Evolutionary conservation across 495 filamentous ascomycete genomes (phyloP), one percentile per base, ranked within the genome.

Genomic region (Xanthoparmelia taractica): DNA sequence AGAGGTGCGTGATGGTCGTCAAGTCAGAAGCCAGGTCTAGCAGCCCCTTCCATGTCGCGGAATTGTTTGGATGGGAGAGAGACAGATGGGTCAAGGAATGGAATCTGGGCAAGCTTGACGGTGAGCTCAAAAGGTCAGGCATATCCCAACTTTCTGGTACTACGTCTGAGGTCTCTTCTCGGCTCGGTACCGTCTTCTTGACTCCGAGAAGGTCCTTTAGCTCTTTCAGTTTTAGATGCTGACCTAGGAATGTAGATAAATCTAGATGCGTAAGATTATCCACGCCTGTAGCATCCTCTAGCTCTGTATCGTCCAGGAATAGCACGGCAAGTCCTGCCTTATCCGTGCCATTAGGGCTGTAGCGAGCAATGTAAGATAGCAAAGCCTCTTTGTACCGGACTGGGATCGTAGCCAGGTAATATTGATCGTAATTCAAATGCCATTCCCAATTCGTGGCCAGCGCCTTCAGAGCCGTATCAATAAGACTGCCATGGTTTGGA

Each of bases 381-480:
- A 96, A 67, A 0, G 81, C 69, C 33, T 77, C 69, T 60, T 90
- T 85, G 6, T 91, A 66, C 45, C 80, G 81, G 6, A 73, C 77
- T 1, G 89, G 87, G 8, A 93, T 67, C 17, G 82, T 75, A 4
- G 83, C 80, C 6, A 94, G 74, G 65, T 88, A 85, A 57, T 85
- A 75, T 43, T 80, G 84, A 67, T 90, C 84, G 67, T 87, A 90
- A 25, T 81, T 75, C 20, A 81, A 60, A 69, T 92, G 84, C 68
- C 82, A 85, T 3, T 80, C 75, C 89, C 88, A 96, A 58, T 89
- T 80, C n/a, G 70, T 66, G 2, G 84, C 87, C 69, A 94, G 82
- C 10, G 71, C 72, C 64, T 82, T 82, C 31, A 94, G 72, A 25
- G 81, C 65, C 8, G 74, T 73, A 69, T 88, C 83, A 29, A 84